Conservation (phyloP, 352 stramenopile genomes). For the Globisporangium heterothallicum region DNA sequence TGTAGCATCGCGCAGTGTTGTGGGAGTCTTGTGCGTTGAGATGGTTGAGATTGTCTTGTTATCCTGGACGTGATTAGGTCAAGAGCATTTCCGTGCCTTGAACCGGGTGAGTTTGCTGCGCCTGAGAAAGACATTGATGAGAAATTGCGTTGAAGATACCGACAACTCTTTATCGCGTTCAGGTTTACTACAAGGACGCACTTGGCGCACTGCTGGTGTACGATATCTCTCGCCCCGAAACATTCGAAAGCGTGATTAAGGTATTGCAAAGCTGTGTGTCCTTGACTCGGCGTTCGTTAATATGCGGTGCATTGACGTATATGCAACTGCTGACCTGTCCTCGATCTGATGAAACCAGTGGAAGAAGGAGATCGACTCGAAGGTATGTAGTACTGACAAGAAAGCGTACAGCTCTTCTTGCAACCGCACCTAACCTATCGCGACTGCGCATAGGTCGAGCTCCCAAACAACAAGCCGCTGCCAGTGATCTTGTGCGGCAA, state of each 20-base stretch:
- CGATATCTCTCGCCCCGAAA: slow-evolving; percentile 89
- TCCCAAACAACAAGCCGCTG: slow-evolving; percentile 88
- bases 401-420: no score
- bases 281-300: background rate
- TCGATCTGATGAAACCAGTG: slow-evolving; percentile 49
- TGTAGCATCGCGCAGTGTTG: no score
- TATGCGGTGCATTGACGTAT: background rate
- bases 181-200: slow-evolving; percentile 93
- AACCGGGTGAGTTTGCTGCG: slow-evolving; percentile 51
- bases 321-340: background rate
- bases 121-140: background rate
- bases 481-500: slow-evolving; percentile 92
- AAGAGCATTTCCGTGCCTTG: slow-evolving; percentile 93
- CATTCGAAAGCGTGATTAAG: slow-evolving; percentile 88
- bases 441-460: slow-evolving; percentile 37
- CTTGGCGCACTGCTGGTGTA: slow-evolving; percentile 90
- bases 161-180: background rate
- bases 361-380: slow-evolving; percentile 93
- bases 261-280: slow-evolving; percentile 16
- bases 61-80: slow-evolving; percentile 28
- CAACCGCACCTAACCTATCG: background rate
- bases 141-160: background rate
- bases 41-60: no score
- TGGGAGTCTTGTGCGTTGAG: no score
- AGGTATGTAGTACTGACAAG: slow-evolving; percentile 30